Conservation (phyloP, 768 basidiomycete genomes). For the Gloeopeniophorella convolvens region DNA sequence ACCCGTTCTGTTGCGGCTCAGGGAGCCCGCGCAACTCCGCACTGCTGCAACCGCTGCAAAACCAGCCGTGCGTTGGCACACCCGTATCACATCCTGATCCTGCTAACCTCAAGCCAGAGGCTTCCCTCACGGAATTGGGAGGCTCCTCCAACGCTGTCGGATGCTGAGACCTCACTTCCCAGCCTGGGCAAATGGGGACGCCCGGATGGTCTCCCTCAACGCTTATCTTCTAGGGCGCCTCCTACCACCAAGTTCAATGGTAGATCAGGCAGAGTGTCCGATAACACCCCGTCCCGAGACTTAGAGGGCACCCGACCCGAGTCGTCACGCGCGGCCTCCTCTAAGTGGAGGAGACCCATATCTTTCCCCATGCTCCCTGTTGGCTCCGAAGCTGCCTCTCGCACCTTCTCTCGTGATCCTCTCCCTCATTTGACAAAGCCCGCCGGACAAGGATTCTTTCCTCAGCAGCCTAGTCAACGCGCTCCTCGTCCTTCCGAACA, state of each 20-base stretch:
- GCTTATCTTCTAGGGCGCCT: not conserved
- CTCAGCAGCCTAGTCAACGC: not conserved
- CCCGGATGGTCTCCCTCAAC: not conserved
- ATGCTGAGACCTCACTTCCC: not conserved
- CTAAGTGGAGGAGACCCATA: conserved; percentile 7
- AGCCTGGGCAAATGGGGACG: conserved; percentile 18
- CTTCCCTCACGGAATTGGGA: conserved; percentile 1
- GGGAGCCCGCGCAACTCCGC: not conserved
- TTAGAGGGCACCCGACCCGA: not conserved
- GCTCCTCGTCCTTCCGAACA: not conserved
- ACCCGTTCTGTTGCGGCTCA: conserved; percentile 4
- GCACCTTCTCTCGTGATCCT: not conserved
- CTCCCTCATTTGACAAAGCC: not conserved
- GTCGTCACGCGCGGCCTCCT: not conserved
- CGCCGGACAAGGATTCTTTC: not conserved
- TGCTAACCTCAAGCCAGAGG: not conserved
- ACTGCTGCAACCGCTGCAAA: conserved; percentile 10
- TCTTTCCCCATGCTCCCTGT: conserved; percentile 2
- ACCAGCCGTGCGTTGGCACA: conserved; percentile 13
- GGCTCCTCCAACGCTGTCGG: conserved; percentile 6
- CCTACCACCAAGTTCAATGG: not conserved
- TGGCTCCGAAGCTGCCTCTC: not conserved
- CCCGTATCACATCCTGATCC: not conserved
- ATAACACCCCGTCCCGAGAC: not conserved
- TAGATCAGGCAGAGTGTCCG: not conserved